Evolutionary conservation across 1,284 basidiomycete genomes (phyloP).

Genomic region (Filobasidium uniguttulatum): DNA sequence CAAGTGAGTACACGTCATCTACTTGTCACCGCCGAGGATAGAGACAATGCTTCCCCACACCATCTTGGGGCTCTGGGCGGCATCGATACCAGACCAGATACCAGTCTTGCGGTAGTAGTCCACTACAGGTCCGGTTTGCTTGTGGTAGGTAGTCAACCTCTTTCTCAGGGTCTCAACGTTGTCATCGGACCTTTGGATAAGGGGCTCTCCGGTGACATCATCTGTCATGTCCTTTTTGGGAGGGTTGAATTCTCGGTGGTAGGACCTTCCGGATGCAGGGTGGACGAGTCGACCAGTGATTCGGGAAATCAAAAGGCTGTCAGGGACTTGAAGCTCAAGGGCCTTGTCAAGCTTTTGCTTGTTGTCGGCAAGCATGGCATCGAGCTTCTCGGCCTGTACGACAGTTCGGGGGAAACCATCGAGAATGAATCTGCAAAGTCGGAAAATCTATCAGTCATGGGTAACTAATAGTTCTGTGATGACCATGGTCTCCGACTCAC

Average conservation of each 20-base stretch:
- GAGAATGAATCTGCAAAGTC: conserved; percentile 65
- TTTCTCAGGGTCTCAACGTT: conserved; percentile 87
- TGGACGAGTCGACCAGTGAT: conserved; percentile 95
- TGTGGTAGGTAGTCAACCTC: conserved; percentile 73
- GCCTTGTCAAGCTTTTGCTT: conserved; percentile 83
- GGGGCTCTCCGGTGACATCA: conserved; percentile 87
- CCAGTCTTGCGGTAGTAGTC: conserved; percentile 89
- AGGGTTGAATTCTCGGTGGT: conserved; percentile 82
- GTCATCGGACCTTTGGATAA: conserved; percentile 84
- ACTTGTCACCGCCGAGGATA: conserved; percentile 4
- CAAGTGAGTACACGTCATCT: too few species aligned
- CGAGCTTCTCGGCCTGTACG: conserved; percentile 93
- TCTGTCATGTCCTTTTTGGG: conserved; percentile 91
- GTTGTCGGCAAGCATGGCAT: conserved; percentile 67
- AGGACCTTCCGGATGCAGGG: conserved; percentile 72
- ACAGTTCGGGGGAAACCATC: conserved; percentile 98
- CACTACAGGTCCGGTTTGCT: conserved; percentile 87
- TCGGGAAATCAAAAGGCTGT: conserved; percentile 87
- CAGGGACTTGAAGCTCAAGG: conserved; percentile 82
- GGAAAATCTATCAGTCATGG: too few species aligned
- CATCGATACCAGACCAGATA: conserved; percentile 80
- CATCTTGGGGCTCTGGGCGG: conserved; percentile 75
- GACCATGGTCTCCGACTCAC: too few species aligned
- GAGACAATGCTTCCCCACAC: conserved; percentile 68
- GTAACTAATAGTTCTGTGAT: too few species aligned